Evolutionary conservation across 108 stramenopile species (phyloP), one percentile per base, ranked within the genome.

Genomic region (Pseudonitzschia delicatissima): DNA sequence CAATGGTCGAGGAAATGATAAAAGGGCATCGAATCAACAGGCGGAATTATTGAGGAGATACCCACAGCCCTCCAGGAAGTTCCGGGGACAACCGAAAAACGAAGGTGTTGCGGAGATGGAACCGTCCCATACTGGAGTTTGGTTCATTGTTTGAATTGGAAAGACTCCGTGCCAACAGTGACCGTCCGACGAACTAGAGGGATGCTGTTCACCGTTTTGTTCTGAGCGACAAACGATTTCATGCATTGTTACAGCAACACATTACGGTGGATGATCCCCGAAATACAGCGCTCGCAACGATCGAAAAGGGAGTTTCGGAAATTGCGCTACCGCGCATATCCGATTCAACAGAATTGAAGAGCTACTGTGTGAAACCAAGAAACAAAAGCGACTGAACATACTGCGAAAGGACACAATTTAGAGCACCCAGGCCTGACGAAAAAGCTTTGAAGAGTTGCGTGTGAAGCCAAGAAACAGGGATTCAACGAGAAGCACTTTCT

Each of bases 81-180:
- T 12, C 60, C 47, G 1, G 72, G 77, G 18, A 33, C 23, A 7
- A 61, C 21, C 39, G 63, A 42, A 47, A 63, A 13, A 20, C 50
- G 17, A 12, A 15, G 31, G 20, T 67, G 51, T 27, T 74, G 64
- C 15, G 77, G 82, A 15, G 82, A 83, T 68, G 82, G 79, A 15
- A 73, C 77, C n/a, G 82, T 80, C 2, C 78, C 82, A 20, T 82
- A 82, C 58, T 79, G 72, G 72, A 74, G 73, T 58, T 36, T 83
- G 11, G 72, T 64, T 2, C 73, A 72, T 35, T 53, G 55, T 17
- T 62, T 67, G 37, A 64, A 37, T 17, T 83, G 82, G 82, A 61
- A 67, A 44, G 62, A 66, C 23, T 18, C 39, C 23, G 37, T 44
- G 11, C 23, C 9, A 12, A 52, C 74, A 33, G 73, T 82, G 29